phyloP scores from a whole-genome alignment of 1,284 basidiomycete species.

The Abortiporus biennis region DNA sequence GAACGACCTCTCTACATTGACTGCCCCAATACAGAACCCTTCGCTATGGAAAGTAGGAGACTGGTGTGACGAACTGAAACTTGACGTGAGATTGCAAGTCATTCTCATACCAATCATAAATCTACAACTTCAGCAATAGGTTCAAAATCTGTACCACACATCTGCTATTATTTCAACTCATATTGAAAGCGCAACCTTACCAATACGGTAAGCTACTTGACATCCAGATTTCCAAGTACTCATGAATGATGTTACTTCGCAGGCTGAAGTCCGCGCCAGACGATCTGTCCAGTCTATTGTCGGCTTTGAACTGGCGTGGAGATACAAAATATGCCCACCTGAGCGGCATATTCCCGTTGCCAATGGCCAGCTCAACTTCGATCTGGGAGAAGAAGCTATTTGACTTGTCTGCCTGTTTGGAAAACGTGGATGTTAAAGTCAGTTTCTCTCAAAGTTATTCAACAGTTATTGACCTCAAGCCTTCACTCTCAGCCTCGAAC shows the following conservation, averaged over 20 bases:
- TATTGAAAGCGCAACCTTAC: conserved; percentile 59
- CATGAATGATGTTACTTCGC: conserved; percentile 1
- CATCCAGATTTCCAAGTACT: not conserved
- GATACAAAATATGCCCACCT: conserved; percentile 54
- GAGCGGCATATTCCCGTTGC: conserved; percentile 45
- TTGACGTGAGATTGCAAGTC: conserved; percentile 32
- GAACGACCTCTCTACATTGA: conserved; percentile 46
- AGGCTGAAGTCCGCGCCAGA: conserved; percentile 34
- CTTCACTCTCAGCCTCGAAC: not conserved
- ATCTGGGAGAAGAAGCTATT: conserved; percentile 14
- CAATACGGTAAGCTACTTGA: conserved; percentile 49
- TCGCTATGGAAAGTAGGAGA: conserved; percentile 28
- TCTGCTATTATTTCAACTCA: conserved; percentile 66
- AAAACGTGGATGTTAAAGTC: not conserved
- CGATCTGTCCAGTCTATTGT: conserved; percentile 41
- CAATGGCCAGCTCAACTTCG: conserved; percentile 2
- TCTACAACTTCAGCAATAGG: conserved; percentile 25
- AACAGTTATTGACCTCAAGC: conserved; percentile 1
- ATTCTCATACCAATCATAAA: conserved; percentile 5
- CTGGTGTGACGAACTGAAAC: conserved; percentile 37
- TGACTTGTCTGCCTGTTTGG: conserved; percentile 1
- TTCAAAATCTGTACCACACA: conserved; percentile 39
- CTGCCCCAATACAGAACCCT: conserved; percentile 50
- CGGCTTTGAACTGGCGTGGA: conserved; percentile 49
- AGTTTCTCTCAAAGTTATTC: not conserved